A percentile compares a stretch with the other conserved stretches of the same genome.
These are phyloP conservation scores for Melanopsichium pennsylvanicum DNA, from an alignment of 1,284 basidiomycete species.

Conservation along the genomic window DNA sequence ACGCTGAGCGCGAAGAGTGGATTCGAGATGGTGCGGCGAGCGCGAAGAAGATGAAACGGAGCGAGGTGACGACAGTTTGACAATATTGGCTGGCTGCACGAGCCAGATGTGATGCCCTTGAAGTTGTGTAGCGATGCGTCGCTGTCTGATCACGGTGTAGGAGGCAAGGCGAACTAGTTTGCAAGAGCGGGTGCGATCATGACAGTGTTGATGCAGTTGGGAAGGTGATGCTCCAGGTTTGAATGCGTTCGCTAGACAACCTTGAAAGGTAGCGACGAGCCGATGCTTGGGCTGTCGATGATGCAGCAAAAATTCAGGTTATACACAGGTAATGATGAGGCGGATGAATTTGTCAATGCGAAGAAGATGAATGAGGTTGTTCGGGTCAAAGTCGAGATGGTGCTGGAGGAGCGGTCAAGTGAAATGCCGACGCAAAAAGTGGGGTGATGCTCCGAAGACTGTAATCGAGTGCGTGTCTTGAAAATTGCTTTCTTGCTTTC, in stretches of 20 bases:
- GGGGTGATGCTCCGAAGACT: no score
- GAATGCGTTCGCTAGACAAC: no score
- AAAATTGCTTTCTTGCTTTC: no score
- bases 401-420: conserved; percentile 2
- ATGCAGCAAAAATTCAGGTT: no score
- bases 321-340: no score
- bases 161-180: no score
- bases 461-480: background rate
- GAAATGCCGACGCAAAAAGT: conserved; percentile 2
- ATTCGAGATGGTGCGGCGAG: conserved; percentile 16
- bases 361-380: no score
- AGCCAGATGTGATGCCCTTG: background rate
- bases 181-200: background rate
- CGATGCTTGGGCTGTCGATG: no score
- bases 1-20: conserved; percentile 24
- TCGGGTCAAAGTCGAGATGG: background rate
- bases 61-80: conserved; percentile 37
- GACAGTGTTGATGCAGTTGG: background rate
- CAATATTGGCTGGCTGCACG: conserved; percentile 7
- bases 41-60: conserved; percentile 31
- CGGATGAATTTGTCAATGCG: no score
- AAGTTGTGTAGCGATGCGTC: background rate
- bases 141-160: no score
- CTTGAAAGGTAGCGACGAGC: no score
- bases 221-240: no score